Base-by-base conservation (phyloP, 441 rosid species). In the Populus hybrid region DNA sequence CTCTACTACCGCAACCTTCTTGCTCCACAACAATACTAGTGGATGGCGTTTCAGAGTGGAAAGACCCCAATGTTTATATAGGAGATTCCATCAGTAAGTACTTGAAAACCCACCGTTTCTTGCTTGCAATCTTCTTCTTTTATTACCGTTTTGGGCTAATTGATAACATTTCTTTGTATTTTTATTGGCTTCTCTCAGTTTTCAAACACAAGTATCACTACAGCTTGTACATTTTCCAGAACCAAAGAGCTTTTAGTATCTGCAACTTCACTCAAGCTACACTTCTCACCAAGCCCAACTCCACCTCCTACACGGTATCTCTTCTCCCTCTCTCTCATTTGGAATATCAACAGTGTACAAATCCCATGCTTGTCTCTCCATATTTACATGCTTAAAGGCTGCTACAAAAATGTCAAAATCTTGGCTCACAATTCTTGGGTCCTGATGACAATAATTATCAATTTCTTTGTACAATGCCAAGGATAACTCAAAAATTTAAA, bases 161-260 rank as follows among this genome's bases (percentile, higher is more conserved):
- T 78, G 64, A 67, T 21, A 65, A 66, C 72, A 30, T 50, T 68
- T 26, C 70, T 16, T 40, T 59, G 21, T 66, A 23, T 69, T 21
- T 69, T 50, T 72, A 4, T 19, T 26, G 57, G n/a, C 10, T 23
- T 28, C 0, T 53, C 50, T 73, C 87, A 95, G 98, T 87, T 78
- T 95, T 93, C 92, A 91, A 84, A 78, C 96, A 89, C 83, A 89
- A 92, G 91, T 78, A 90, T 71, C 87, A 80, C 82, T 83, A 86
- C 83, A 83, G 78, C 14, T 94, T 95, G 80, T 93, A 89, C 92
- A 95, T 95, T 84, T 95, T 93, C 91, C 85, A 85, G 86, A 95
- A 76, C 83, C 80, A 87, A 83, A 85, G 85, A 82, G 97, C 98
- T 76, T 93, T 89, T 85, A 78, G 79, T 75, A 84, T 90, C 87